phyloP scores from a whole-genome alignment of 768 basidiomycete genomes.

The Lactarius pseudohatsudake region DNA sequence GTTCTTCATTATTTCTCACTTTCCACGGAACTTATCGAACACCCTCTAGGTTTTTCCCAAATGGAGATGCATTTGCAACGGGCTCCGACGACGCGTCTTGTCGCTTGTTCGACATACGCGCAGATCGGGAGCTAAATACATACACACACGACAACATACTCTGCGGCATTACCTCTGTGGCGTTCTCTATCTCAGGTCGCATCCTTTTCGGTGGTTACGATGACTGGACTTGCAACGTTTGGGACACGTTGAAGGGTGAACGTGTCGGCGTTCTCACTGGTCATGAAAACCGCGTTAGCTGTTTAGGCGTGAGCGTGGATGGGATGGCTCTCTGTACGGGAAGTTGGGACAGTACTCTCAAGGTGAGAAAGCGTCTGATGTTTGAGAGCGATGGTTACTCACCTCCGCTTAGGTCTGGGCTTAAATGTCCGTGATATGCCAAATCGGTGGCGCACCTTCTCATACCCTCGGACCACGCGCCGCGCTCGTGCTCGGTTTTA shows the following conservation, averaged over 20 bases:
- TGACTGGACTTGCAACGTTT: constrained; percentile 99
- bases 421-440: constrained; percentile 40
- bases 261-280: constrained; percentile 96
- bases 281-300: constrained; percentile 97
- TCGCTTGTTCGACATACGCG: constrained; percentile 95
- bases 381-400: constrained; percentile 15
- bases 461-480: constrained; percentile 26
- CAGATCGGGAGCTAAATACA: constrained; percentile 93
- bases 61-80: constrained; percentile 98
- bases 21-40: constrained; percentile 11
- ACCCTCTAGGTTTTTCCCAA: constrained; percentile 88
- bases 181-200: constrained; percentile 96
- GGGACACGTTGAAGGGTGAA: constrained; percentile 98
- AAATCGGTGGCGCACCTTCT: constrained; percentile 16
- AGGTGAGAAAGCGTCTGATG: constrained; percentile 51
- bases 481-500: constrained; percentile 21
- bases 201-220: constrained; percentile 99
- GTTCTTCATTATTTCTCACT: constrained; percentile 37
- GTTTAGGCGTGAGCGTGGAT: constrained; percentile 92
- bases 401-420: constrained; percentile 70
- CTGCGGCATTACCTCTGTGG: constrained; percentile 98
- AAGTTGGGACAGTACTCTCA: constrained; percentile 95
- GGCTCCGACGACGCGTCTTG: constrained; percentile 99
- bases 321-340: constrained; percentile 99
- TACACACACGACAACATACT: constrained; percentile 99